Evolutionary conservation across 345 rosid species (phyloP), one percentile per base, ranked within the genome.

Genomic region (Tarenaya hassleriana): DNA sequence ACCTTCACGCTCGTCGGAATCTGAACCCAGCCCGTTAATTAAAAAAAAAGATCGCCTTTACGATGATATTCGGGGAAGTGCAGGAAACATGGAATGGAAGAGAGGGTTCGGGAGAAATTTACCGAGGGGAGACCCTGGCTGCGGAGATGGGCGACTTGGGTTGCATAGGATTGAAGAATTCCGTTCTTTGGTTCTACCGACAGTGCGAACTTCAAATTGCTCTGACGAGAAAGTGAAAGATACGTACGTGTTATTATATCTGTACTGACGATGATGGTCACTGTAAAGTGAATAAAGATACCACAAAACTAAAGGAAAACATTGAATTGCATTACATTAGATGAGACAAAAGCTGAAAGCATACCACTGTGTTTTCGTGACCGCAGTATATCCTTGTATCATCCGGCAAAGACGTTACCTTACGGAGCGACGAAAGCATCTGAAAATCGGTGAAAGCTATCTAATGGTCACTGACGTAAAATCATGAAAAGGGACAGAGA

Each of bases 351-450:
- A 19, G 50, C 3, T 4, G 16, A 47, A 3, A 57, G 72, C 95
- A 58, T 55, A 92, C 98, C 86, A 87, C 74, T 31, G 96, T 92
- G 63, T 92, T 83, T 66, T 92, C 98, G 19, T 90, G 95, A 37
- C 98, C 87, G 12, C 94, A 92, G 59, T 85, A 92, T 63, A 92
- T 62, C 56, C 61, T 67, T 48, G 96, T 92, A 53, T 88, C 85
- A 45, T 83, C 96, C 7, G 98, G 98, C 78, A 92, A 73, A 34
- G 94, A 55, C 44, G 56, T 58, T 17, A 92, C 88, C 75, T 77
- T 86, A 58, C 58, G 69, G 13, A 92, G 84, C 45, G 98, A 92
- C 35, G 83, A 77, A 57, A 63, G 62, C 96, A 92, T 92, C 98
- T 92, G 95, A 16, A 51, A 45, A 76, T 39, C 55, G 51, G 52